A percentile compares a stretch with the other conserved stretches of the same genome.
Evolutionary conservation across 2,329 filamentous ascomycete genomes (phyloP).

Genomic region (Juglanconis sp.): DNA sequence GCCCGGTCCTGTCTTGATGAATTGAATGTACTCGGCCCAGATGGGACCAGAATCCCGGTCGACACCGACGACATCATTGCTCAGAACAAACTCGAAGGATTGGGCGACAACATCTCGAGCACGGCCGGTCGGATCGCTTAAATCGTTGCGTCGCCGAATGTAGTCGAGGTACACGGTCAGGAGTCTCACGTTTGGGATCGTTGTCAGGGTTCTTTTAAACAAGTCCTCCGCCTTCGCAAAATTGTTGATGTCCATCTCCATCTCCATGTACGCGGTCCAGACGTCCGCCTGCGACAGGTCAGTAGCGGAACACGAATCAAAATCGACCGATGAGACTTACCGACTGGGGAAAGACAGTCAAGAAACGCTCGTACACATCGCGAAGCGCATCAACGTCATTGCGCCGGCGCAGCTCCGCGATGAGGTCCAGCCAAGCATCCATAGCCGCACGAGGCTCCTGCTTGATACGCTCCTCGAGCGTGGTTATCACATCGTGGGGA

Average conservation of each 20-base stretch:
- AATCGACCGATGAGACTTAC: constrained; percentile 58
- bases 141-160: constrained; percentile 84
- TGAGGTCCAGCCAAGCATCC: constrained; percentile 85
- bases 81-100: constrained; percentile 88
- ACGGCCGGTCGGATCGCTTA: constrained; percentile 74
- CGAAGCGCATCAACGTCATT: constrained; percentile 80
- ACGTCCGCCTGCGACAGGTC: constrained; percentile 70
- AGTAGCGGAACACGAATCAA: constrained; percentile 10
- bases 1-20: constrained; percentile 84
- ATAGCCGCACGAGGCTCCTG: constrained; percentile 91
- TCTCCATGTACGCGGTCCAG: constrained; percentile 83
- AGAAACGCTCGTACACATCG: constrained; percentile 78
- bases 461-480: constrained; percentile 81
- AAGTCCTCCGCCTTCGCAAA: constrained; percentile 77
- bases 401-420: constrained; percentile 77
- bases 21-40: constrained; percentile 94
- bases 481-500: constrained; percentile 16
- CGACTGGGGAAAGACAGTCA: constrained; percentile 83
- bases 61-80: constrained; percentile 69
- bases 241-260: constrained; percentile 86
- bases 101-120: constrained; percentile 77
- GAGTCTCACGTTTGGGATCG: constrained; percentile 77
- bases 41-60: constrained; percentile 87
- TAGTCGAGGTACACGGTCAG: constrained; percentile 96
- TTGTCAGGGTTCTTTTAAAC: constrained; percentile 75